Percentiles rank a stretch among this genome's conserved stretches.
Evolutionary conservation across 2,329 filamentous ascomycete genomes (phyloP).

Genomic region (Cordyceps cateniannulata): DNA sequence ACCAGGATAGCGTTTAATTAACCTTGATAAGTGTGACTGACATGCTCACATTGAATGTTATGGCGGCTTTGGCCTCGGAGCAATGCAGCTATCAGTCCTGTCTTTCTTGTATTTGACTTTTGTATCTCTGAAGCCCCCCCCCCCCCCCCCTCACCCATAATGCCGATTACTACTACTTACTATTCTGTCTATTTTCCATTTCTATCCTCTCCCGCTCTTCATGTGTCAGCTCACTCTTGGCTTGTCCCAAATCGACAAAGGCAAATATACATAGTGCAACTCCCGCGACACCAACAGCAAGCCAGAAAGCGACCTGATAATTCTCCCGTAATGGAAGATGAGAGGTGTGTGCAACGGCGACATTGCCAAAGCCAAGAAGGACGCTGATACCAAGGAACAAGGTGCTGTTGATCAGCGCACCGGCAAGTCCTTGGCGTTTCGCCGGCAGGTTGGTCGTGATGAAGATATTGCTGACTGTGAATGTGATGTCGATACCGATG

Average conservation of each 20-base stretch:
- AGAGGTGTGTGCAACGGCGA: constrained; percentile 53
- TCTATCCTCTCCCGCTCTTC: constrained; percentile 17
- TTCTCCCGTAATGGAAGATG: constrained; percentile 35
- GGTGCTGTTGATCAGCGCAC: constrained; percentile 56
- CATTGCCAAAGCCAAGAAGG: constrained; percentile 32
- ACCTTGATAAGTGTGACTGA: too few relatives aligned
- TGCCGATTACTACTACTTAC: too few relatives aligned
- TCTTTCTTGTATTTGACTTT: too few relatives aligned
- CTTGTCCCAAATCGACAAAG: constrained; percentile 21
- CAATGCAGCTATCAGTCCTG: too few relatives aligned
- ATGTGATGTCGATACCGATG: constrained; percentile 59
- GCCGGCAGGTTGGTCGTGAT: constrained; percentile 56
- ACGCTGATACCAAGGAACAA: constrained; percentile 58
- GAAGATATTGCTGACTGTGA: constrained; percentile 61
- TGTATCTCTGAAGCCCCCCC: too few relatives aligned
- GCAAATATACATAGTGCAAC: constrained; percentile 37
- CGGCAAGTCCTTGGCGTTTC: constrained; percentile 56
- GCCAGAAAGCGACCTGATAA: constrained; percentile 57
- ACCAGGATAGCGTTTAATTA: too few relatives aligned
- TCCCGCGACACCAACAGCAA: constrained; percentile 45
- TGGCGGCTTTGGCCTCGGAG: too few relatives aligned
- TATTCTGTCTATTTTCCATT: not conserved
- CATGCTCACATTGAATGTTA: too few relatives aligned
- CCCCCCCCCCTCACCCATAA: too few relatives aligned
- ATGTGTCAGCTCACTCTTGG: constrained; percentile 17